Percentiles rank a stretch among this genome's conserved stretches.
Conservation (phyloP, 805 yeast species). For the Yamadazyma scolyti region DNA sequence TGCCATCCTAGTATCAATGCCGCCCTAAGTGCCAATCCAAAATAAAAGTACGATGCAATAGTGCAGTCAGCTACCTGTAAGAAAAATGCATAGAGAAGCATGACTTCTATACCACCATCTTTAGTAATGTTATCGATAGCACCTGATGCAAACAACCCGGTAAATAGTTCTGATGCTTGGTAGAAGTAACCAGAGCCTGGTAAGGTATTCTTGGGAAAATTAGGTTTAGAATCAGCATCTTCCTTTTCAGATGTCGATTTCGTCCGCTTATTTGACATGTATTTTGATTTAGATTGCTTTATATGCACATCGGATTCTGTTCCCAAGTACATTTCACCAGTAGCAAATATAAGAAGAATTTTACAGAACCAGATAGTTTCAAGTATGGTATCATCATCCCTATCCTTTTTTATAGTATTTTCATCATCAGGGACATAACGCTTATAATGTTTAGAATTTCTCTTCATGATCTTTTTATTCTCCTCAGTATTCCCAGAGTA, state of each 20-base stretch:
- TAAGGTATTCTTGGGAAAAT: slow-evolving; percentile 37
- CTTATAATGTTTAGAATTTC: slow-evolving; percentile 23
- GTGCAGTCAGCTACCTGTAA: slow-evolving; percentile 83
- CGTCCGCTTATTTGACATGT: slow-evolving; percentile 10
- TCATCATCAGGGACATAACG: slow-evolving; percentile 30
- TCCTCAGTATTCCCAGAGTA: slow-evolving; percentile 49
- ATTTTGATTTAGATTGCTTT: slow-evolving; percentile 24
- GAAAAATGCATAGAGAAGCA: slow-evolving; percentile 71
- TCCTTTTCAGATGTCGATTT: slow-evolving; percentile 8
- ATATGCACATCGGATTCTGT: slow-evolving; percentile 65
- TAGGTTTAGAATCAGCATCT: slow-evolving; percentile 12
- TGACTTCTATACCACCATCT: slow-evolving; percentile 77
- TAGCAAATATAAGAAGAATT: slow-evolving; percentile 65
- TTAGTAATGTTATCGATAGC: slow-evolving; percentile 73
- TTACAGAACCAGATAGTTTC: slow-evolving; percentile 84
- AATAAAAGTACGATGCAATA: slow-evolving; percentile 74
- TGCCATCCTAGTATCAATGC: slow-evolving; percentile 75
- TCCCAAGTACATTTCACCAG: slow-evolving; percentile 81
- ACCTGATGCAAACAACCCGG: slow-evolving; percentile 76
- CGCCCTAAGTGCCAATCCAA: slow-evolving; percentile 71
- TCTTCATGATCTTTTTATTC: slow-evolving; percentile 32
- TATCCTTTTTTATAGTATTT: slow-evolving; percentile 39
- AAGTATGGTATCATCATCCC: slow-evolving; percentile 53
- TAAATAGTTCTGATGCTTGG: slow-evolving; percentile 74
- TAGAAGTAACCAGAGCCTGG: slow-evolving; percentile 80